Conservation (phyloP, 208 protist species). For the Leishmania turanica region DNA sequence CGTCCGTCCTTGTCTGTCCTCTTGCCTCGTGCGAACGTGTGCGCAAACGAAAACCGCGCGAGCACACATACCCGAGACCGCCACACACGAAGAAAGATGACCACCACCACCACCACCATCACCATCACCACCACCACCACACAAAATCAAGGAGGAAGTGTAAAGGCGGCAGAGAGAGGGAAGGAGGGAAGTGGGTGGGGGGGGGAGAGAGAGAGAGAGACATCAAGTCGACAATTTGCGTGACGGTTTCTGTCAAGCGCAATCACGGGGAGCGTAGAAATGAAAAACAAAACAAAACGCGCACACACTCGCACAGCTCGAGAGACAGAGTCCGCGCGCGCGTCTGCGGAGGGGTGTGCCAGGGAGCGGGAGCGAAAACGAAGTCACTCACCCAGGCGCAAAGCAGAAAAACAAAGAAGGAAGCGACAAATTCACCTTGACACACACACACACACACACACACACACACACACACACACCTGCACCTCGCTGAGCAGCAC, state of each 20-base stretch:
- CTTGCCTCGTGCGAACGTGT: background rate
- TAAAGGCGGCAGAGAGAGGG: background rate
- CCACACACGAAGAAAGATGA: background rate
- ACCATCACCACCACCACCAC: background rate
- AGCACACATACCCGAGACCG: background rate
- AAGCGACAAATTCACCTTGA: too few species aligned
- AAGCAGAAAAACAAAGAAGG: background rate
- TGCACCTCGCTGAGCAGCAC: background rate
- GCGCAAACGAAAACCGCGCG: background rate
- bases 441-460: background rate
- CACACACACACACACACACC: background rate
- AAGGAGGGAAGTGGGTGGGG: background rate
- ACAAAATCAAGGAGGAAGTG: background rate
- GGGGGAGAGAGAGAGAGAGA: too few species aligned
- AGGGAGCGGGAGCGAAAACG: background rate
- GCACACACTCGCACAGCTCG: background rate
- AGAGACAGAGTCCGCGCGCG: background rate
- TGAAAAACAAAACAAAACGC: background rate
- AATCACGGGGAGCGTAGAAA: background rate
- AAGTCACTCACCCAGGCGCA: background rate
- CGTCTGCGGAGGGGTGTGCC: background rate
- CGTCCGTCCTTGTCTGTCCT: background rate
- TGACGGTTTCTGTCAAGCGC: background rate
- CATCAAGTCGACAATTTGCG: background rate
- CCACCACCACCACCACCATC: background rate